Evolutionary conservation across 768 basidiomycete genomes (phyloP).

Genomic region (Amanita phalloides): DNA sequence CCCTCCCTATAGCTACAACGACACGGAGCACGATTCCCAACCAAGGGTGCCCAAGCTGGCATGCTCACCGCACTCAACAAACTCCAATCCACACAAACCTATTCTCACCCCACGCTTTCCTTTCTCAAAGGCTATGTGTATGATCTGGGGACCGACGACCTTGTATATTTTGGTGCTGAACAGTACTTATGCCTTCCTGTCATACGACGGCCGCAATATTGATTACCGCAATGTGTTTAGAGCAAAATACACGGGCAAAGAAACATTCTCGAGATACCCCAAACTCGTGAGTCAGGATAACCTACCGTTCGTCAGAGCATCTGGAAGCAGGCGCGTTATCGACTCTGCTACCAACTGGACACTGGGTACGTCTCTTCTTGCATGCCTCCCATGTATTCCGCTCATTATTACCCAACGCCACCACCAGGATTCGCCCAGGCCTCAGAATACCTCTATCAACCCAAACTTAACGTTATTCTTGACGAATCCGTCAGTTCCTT

Average conservation of each 20-base stretch:
- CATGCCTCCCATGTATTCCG: not conserved
- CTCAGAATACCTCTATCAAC: slow-evolving; percentile 31
- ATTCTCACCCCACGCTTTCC: slow-evolving; percentile 32
- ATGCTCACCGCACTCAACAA: slow-evolving; percentile 43
- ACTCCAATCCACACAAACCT: slow-evolving; percentile 35
- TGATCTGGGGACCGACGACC: slow-evolving; percentile 41
- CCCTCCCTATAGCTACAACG: slow-evolving; percentile 50
- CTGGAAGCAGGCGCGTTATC: slow-evolving; percentile 47
- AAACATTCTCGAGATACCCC: slow-evolving; percentile 43
- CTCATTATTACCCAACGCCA: not conserved
- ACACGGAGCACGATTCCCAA: slow-evolving; percentile 75
- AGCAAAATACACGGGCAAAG: slow-evolving; percentile 34
- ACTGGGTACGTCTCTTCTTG: slow-evolving; percentile 27
- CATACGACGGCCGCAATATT: not conserved
- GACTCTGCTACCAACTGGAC: slow-evolving; percentile 65
- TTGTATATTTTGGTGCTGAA: slow-evolving; percentile 57
- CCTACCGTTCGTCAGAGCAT: slow-evolving; percentile 40
- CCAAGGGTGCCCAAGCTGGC: slow-evolving; percentile 27
- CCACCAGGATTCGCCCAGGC: slow-evolving; percentile 49
- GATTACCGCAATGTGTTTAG: slow-evolving; percentile 10
- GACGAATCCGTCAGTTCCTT: slow-evolving; percentile 35
- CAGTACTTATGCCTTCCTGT: slow-evolving; percentile 33
- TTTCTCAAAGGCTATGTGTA: slow-evolving; percentile 55
- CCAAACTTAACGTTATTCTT: slow-evolving; percentile 45
- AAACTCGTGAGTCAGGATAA: slow-evolving; percentile 30